phyloP scores from a whole-genome alignment of 495 filamentous ascomycete species.

The Lichenothelia convexa region DNA sequence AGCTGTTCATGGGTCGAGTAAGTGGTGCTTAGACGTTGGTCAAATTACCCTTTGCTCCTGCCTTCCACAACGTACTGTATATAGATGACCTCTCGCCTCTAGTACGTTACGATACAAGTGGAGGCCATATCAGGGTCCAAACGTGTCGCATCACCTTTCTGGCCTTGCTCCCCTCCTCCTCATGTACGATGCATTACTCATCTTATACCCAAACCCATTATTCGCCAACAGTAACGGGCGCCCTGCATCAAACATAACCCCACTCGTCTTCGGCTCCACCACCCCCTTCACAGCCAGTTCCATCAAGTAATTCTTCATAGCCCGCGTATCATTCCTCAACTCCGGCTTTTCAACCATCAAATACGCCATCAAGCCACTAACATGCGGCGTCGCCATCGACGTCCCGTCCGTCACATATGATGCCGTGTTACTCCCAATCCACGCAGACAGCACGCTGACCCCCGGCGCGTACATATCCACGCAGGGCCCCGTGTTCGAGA shows the following conservation, averaged over 20 bases:
- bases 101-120: too few relatives aligned
- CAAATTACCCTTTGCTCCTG: too few relatives aligned
- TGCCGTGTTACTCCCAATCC: slow-evolving; percentile 16
- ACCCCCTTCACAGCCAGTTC: too few relatives aligned
- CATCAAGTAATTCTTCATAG: slow-evolving; percentile 24
- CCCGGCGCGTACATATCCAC: slow-evolving; percentile 28
- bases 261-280: too few relatives aligned
- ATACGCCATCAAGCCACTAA: slow-evolving; percentile 33
- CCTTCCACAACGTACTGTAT: too few relatives aligned
- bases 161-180: too few relatives aligned
- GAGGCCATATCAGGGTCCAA: too few relatives aligned
- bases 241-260: slow-evolving; percentile 5
- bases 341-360: slow-evolving; percentile 18
- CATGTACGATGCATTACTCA: too few relatives aligned
- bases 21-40: too few relatives aligned
- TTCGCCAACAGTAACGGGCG: slow-evolving; percentile 15
- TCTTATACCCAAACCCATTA: slow-evolving; percentile 20
- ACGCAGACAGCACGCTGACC: slow-evolving; percentile 19
- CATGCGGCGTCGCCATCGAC: slow-evolving; percentile 28
- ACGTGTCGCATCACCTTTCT: too few relatives aligned
- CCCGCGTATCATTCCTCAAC: slow-evolving; percentile 19
- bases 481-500: slow-evolving; percentile 26
- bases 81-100: too few relatives aligned
- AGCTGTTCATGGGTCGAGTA: too few relatives aligned
- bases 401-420: slow-evolving; percentile 21